Evolutionary conservation across 805 yeast species (phyloP).

Genomic region (Metschnikowia anglica): DNA sequence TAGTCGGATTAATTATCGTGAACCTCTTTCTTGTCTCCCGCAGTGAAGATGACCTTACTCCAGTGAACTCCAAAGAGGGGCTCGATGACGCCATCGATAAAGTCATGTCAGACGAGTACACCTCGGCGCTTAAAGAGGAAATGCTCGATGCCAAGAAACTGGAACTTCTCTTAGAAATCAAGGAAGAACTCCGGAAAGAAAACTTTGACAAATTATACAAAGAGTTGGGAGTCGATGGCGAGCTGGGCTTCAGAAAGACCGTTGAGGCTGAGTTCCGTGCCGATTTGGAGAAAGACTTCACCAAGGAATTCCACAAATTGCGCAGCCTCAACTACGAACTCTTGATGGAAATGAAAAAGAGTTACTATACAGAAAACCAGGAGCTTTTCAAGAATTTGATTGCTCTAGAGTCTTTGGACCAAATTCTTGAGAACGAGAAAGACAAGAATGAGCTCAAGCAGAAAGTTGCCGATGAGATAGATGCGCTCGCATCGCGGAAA

Average conservation of each 20-base stretch:
- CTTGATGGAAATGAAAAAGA: constrained; percentile 9
- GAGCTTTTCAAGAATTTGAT: constrained; percentile 5
- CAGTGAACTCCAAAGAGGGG: constrained; percentile 6
- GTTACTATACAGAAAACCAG: constrained; percentile 11
- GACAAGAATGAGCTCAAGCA: constrained; percentile 5
- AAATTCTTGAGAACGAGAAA: constrained; percentile 1
- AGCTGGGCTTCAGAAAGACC: not conserved
- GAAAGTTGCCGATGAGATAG: constrained; percentile 9
- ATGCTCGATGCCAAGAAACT: constrained; percentile 7
- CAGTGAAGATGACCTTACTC: constrained; percentile 1
- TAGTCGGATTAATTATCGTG: constrained; percentile 5
- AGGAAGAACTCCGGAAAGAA: constrained; percentile 9
- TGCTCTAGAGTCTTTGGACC: constrained; percentile 6
- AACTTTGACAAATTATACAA: not conserved
- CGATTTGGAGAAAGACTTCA: constrained; percentile 4
- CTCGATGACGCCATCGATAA: constrained; percentile 9
- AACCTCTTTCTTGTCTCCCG: constrained; percentile 9
- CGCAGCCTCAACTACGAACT: constrained; percentile 8
- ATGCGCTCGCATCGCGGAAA: constrained; percentile 7
- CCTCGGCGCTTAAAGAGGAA: constrained; percentile 9
- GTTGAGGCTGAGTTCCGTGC: constrained; percentile 2
- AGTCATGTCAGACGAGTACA: constrained; percentile 10
- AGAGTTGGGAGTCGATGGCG: not conserved
- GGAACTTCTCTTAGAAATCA: constrained; percentile 8
- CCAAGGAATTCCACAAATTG: constrained; percentile 3